Conservation (phyloP, 192 early-diverging fungal genomes). For the Fimicolochytrium jonesii region DNA sequence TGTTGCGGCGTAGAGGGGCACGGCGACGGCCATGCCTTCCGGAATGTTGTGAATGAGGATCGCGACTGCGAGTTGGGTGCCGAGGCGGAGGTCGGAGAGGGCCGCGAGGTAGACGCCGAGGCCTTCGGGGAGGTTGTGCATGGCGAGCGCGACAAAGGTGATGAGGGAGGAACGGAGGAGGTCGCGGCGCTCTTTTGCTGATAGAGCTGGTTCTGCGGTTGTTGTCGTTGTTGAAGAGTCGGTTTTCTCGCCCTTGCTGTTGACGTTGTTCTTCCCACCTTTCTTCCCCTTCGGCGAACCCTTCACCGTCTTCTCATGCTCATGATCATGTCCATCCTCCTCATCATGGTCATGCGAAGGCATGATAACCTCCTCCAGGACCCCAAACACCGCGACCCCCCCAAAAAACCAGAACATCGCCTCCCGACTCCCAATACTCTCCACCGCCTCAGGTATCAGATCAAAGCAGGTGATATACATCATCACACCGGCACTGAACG, state of each 20-base stretch:
- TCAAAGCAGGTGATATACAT: slow-evolving; percentile 55
- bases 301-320: slow-evolving; percentile 6
- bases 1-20: slow-evolving; percentile 49
- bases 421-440: slow-evolving; percentile 32
- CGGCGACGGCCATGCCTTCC: slow-evolving; percentile 58
- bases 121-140: slow-evolving; percentile 54
- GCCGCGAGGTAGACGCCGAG: slow-evolving; percentile 47
- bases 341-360: slow-evolving; percentile 32
- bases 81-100: slow-evolving; percentile 37
- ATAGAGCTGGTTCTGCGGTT: not conserved
- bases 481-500: slow-evolving; percentile 44
- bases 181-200: slow-evolving; percentile 26
- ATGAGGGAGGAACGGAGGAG: slow-evolving; percentile 41
- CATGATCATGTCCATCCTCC: slow-evolving; percentile 7
- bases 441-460: slow-evolving; percentile 44
- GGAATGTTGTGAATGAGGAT: slow-evolving; percentile 52
- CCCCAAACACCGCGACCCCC: slow-evolving; percentile 42
- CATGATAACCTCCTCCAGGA: slow-evolving; percentile 34
- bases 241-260: not conserved
- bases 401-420: slow-evolving; percentile 48
- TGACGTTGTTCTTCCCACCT: slow-evolving; percentile 2
- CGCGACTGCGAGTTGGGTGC: slow-evolving; percentile 45
- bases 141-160: slow-evolving; percentile 46
- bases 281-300: not conserved
- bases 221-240: not conserved